Percentiles rank a stretch among this genome's conserved stretches.
These are phyloP conservation scores for Blastomyces gilchristii DNA, from an alignment of 2,329 filamentous ascomycete genomes.

Conservation along the genomic window DNA sequence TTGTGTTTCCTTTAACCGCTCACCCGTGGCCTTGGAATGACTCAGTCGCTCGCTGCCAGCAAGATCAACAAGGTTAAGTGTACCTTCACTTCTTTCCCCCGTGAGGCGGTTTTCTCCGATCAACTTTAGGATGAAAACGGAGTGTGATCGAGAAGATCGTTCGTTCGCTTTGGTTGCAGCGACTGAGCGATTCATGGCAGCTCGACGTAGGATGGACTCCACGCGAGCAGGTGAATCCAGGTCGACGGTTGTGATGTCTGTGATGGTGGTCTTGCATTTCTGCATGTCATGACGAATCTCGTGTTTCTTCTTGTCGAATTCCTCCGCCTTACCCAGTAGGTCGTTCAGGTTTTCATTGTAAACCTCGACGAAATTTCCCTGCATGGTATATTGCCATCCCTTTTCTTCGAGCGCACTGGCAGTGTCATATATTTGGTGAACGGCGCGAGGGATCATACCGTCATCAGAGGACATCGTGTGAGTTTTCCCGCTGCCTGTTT, in stretches of 20 bases:
- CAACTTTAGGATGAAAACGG: conserved; percentile 78
- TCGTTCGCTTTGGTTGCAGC: conserved; percentile 97
- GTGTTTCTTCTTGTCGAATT: conserved; percentile 69
- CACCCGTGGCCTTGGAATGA: conserved; percentile 75
- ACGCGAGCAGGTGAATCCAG: conserved; percentile 73
- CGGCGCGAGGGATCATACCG: conserved; percentile 91
- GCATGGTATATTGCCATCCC: conserved; percentile 89
- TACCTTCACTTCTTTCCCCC: conserved; percentile 78
- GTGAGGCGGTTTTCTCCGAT: conserved; percentile 60
- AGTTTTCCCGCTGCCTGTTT: conserved; percentile 94
- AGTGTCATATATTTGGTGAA: conserved; percentile 85
- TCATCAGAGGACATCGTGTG: conserved; percentile 86
- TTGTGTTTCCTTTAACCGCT: conserved; percentile 84
- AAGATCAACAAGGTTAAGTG: conserved; percentile 88
- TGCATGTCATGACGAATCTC: conserved; percentile 79
- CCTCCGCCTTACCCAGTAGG: conserved; percentile 61
- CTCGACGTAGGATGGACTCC: conserved; percentile 66
- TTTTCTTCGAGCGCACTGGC: conserved; percentile 75
- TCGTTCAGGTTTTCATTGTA: conserved; percentile 98
- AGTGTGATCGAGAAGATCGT: conserved; percentile 86
- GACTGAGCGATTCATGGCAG: conserved; percentile 77
- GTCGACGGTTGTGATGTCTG: conserved; percentile 65
- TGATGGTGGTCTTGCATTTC: conserved; percentile 70
- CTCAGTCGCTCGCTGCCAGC: conserved; percentile 87
- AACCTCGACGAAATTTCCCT: conserved; percentile 91